Evolutionary conservation across 805 yeast species (phyloP).

Genomic region (Cyberlindnera misumaiensis): DNA sequence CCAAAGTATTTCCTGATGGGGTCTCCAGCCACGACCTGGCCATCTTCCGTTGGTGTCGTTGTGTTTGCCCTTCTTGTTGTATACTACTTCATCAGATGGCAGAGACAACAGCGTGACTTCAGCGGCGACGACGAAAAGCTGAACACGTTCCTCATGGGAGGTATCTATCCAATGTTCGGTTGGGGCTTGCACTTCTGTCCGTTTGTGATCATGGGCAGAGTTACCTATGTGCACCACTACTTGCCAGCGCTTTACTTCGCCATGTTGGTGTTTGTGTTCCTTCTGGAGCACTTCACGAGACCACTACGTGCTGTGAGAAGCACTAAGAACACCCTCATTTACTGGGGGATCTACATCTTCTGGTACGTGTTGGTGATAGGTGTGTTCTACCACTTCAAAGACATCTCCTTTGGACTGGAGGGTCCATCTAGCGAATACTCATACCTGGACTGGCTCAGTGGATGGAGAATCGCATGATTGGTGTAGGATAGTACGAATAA

Average conservation of each 20-base stretch:
- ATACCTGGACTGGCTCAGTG: slow-evolving; percentile 41
- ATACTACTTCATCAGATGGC: slow-evolving; percentile 52
- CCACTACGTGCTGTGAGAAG: slow-evolving; percentile 18
- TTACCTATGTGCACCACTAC: slow-evolving; percentile 81
- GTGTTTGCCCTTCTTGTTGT: slow-evolving; percentile 39
- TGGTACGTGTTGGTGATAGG: slow-evolving; percentile 40
- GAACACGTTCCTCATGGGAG: slow-evolving; percentile 58
- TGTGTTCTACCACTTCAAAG: slow-evolving; percentile 54
- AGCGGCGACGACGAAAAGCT: slow-evolving; percentile 34
- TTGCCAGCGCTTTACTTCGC: slow-evolving; percentile 81
- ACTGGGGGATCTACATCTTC: slow-evolving; percentile 29
- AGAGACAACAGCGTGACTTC: slow-evolving; percentile 69
- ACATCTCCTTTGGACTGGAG: slow-evolving; percentile 61
- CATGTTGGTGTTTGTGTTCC: slow-evolving; percentile 46
- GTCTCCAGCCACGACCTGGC: slow-evolving; percentile 74
- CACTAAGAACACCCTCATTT: slow-evolving; percentile 21
- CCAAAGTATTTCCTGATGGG: slow-evolving; percentile 66
- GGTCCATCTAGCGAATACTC: slow-evolving; percentile 35
- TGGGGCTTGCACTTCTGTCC: slow-evolving; percentile 78
- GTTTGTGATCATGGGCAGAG: slow-evolving; percentile 77
- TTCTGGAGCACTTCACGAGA: slow-evolving; percentile 37
- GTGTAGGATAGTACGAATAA: neutral
- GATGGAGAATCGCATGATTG: slow-evolving; percentile 36
- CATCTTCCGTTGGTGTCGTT: slow-evolving; percentile 56
- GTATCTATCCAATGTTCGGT: slow-evolving; percentile 71